These are phyloP conservation scores for Lippia alba DNA, from an alignment of 305 asterid species.

Conservation along the genomic window DNA sequence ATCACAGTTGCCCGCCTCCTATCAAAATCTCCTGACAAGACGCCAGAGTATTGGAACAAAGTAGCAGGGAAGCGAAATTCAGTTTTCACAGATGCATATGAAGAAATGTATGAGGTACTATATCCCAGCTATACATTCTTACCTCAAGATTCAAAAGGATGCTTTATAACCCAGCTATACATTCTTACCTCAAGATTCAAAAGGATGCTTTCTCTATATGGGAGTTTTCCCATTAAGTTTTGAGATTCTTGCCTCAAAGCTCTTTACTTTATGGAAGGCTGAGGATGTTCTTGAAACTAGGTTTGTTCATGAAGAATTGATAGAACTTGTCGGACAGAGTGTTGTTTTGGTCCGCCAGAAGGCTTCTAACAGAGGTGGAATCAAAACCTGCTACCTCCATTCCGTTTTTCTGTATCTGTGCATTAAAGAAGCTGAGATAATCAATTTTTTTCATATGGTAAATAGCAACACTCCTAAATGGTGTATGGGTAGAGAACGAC, in stretches of 20 bases:
- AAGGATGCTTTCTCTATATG: no score
- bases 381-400: slow-evolving; percentile 24
- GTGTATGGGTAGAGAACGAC: background rate
- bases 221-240: background rate
- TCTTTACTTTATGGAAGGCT: background rate
- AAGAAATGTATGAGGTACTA: no score
- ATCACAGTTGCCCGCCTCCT: background rate
- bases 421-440: background rate
- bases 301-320: background rate
- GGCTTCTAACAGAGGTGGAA: background rate
- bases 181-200: no score
- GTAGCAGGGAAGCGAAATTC: no score
- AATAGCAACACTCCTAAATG: background rate
- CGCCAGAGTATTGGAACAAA: no score
- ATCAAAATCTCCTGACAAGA: background rate
- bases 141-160: no score
- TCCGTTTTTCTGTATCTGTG: background rate
- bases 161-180: no score
- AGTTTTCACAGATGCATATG: no score
- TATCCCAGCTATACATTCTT: no score
- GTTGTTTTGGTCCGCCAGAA: background rate
- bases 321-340: background rate
- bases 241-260: background rate
- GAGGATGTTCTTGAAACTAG: background rate
- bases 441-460: background rate